Evolutionary conservation across 2,329 filamentous ascomycete species (phyloP).

Genomic region (Ceratocystis diversiconidia): DNA sequence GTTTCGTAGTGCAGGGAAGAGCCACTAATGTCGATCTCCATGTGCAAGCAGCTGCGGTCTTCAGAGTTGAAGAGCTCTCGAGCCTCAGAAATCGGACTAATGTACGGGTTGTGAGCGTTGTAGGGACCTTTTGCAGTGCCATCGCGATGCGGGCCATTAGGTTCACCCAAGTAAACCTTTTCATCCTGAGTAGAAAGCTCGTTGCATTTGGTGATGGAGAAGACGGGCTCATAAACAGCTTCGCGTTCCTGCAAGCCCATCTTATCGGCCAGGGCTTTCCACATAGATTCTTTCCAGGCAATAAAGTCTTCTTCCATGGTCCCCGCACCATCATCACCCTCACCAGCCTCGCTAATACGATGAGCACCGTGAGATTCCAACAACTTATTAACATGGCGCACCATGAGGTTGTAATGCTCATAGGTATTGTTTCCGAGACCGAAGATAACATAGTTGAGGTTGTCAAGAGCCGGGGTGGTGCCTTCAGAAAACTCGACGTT

Average conservation of each 20-base stretch:
- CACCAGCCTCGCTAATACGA: constrained; percentile 75
- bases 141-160: constrained; percentile 89
- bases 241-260: constrained; percentile 91
- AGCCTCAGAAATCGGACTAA: constrained; percentile 87
- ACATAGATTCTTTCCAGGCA: constrained; percentile 99
- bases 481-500: constrained; percentile 68
- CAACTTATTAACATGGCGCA: constrained; percentile 74
- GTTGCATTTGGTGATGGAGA: constrained; percentile 64
- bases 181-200: constrained; percentile 59
- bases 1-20: constrained; percentile 90
- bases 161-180: constrained; percentile 87
- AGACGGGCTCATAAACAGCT: constrained; percentile 86
- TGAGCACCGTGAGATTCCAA: constrained; percentile 70
- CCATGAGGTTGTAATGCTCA: constrained; percentile 98
- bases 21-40: constrained; percentile 82
- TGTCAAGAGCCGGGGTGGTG: constrained; percentile 57
- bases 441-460: constrained; percentile 87
- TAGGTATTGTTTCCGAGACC: constrained; percentile 98
- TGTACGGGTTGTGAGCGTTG: constrained; percentile 93
- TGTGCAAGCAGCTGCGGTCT: constrained; percentile 86
- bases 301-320: constrained; percentile 99
- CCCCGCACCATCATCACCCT: constrained; percentile 93
- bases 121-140: constrained; percentile 72
- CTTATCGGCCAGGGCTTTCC: constrained; percentile 65
- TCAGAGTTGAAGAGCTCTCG: constrained; percentile 77